phyloP scores from a whole-genome alignment of 164 flowering plant genomes.

The Magnolia changhungtana region DNA sequence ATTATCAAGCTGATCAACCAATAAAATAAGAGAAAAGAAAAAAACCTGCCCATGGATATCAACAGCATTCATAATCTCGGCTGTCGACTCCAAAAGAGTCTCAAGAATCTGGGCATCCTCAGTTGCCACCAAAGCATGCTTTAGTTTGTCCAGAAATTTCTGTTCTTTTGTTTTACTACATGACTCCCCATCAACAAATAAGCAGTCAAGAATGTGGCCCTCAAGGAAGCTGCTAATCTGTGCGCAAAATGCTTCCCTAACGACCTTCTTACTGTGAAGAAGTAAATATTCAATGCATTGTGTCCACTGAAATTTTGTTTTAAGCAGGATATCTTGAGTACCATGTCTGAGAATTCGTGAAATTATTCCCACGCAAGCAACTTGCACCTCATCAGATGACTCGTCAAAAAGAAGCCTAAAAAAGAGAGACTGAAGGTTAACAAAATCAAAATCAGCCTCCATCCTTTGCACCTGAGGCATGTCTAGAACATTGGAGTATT shows the following conservation, averaged over 20 bases:
- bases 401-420: slow-evolving; percentile 64
- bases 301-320: slow-evolving; percentile 63
- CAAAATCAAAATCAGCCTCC: slow-evolving; percentile 37
- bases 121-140: slow-evolving; percentile 56
- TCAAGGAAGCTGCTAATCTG: slow-evolving; percentile 69
- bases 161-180: slow-evolving; percentile 47
- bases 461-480: slow-evolving; percentile 20
- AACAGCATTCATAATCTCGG: slow-evolving; percentile 72
- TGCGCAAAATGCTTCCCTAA: slow-evolving; percentile 78
- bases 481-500: slow-evolving; percentile 14
- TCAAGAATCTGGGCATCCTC: slow-evolving; percentile 64
- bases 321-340: slow-evolving; percentile 34
- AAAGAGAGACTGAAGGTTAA: slow-evolving; percentile 46
- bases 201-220: slow-evolving; percentile 41
- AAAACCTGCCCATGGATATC: slow-evolving; percentile 61
- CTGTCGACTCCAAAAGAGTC: slow-evolving; percentile 72
- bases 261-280: slow-evolving; percentile 50
- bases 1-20: slow-evolving; percentile 92
- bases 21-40: slow-evolving; percentile 59
- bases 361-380: slow-evolving; percentile 60
- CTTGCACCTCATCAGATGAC: slow-evolving; percentile 85
- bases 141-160: slow-evolving; percentile 60
- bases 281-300: slow-evolving; percentile 62
- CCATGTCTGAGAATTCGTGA: slow-evolving; percentile 65
- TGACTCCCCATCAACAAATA: slow-evolving; percentile 48